Evolutionary conservation across 2,329 filamentous ascomycete genomes (phyloP), one percentile per base, ranked within the genome.

Genomic region (Biscogniauxia sp.): DNA sequence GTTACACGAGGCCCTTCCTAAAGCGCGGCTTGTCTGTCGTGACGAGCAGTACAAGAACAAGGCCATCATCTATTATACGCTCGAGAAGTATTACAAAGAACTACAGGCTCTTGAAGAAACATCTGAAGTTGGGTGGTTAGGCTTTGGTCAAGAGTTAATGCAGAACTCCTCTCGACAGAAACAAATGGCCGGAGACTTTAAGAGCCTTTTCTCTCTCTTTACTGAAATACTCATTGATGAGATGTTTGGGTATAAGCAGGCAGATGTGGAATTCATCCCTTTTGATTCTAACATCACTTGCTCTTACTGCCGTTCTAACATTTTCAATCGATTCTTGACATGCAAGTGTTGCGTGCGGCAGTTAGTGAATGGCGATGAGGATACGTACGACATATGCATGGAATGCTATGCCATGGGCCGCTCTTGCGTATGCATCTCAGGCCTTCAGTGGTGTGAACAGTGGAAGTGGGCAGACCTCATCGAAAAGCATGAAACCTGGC

Each of bases 31-130:
- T 67, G 94, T 98, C 2, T 98, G 95, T 72, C 90, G 95, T 45
- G 95, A 99, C 67, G 95, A 99, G 74, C 94, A 98, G 74, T 99
- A 99, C 80, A 98, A 98, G 75, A 97, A 96, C 78, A 98, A 98
- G 74, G 92, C 93, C 5, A 97, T 98, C 60, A 83, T 97, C 52
- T 97, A 93, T 74, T 97, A 89, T 72, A 92, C 93, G 0, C 81
- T 98, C 3, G 79, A 89, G 11, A 95, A 93, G 70, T 98, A 98
- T 73, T 80, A 82, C 63, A 78, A 80, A n/a, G 80, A 86, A 55
- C 82, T 91, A 17, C 57, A 74, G 52, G 78, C 82, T 23, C 79
- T 84, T 54, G 84, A 86, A 55, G 80, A 82, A 59, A 75, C 75
- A 28, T 73, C 77, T 11, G 77, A 82, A 56, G 77, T 79, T 57